Evolutionary conservation across 2,329 filamentous ascomycete genomes (phyloP), one percentile per base, ranked within the genome.

Genomic region (Xylariaceae sp.): DNA sequence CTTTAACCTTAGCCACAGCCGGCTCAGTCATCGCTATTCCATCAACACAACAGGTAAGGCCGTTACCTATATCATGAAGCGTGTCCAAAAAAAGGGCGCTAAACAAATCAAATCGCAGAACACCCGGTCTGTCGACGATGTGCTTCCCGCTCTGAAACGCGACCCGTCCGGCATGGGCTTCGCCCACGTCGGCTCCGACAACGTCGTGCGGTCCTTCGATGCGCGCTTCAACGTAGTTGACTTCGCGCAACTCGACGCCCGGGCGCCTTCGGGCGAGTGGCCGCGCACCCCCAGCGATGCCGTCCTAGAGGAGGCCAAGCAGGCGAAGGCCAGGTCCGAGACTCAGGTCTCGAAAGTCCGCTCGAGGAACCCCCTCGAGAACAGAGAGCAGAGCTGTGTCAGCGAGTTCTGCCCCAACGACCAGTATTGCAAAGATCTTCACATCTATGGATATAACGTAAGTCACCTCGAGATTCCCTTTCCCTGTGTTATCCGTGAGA

Each of bases 131-230:
- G 37, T 62, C 32, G n/a, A 19, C 16, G 57, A 60, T 16, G 51
- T 59, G 4, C 43, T 59, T 40, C 37, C 60, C 3, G 23, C 16
- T 19, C 47, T 65, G 16, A 64, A 62, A 52, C 58, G 62, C 7
- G 63, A 61, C 32, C 16, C 20, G 1, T 59, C 60, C 2, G 63
- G 63, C 4, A 40, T 44, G 16, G 63, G 62, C 37, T 65, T 65
- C 57, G 54, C 56, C 5, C 62, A 65, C 48, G 42, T 64, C 10
- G 62, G 62, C 3, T 65, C 63, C n/a, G 62, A 65, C 58, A 61
- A 64, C 49, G 58, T 65, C 12, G 59, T 62, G 14, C 58, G 62
- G 7, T 52, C 60, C 23, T 65, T 65, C 42, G 60, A 65, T 55
- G 41, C 37, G 40, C 29, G 55, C 44, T 54, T 65, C 43, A 57